Evolutionary conservation across 768 basidiomycete species (phyloP).

Genomic region (Collybiopsis confluens): DNA sequence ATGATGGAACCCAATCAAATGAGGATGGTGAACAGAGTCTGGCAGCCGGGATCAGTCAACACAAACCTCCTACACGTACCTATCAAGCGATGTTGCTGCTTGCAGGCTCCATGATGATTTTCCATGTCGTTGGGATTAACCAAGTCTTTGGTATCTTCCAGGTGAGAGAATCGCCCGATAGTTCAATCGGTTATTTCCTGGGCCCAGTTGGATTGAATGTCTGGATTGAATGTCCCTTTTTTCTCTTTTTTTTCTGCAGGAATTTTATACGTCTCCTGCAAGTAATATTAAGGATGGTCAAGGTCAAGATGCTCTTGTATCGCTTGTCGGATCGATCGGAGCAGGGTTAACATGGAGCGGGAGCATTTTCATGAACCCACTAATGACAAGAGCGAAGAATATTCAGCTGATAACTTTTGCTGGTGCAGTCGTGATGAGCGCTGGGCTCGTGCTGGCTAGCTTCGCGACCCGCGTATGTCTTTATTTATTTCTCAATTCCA

Average conservation of each 20-base stretch:
- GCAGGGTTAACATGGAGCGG: slow-evolving; percentile 44
- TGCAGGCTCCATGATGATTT: slow-evolving; percentile 40
- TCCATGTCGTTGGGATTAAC: slow-evolving; percentile 42
- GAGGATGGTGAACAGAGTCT: too few species aligned
- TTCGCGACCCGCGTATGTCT: slow-evolving; percentile 28
- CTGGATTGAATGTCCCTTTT: too few species aligned
- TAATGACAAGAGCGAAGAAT: slow-evolving; percentile 29
- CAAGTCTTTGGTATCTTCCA: slow-evolving; percentile 41
- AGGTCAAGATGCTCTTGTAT: slow-evolving; percentile 35
- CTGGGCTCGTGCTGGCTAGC: slow-evolving; percentile 37
- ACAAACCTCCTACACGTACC: slow-evolving; percentile 15
- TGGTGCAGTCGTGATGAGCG: slow-evolving; percentile 36
- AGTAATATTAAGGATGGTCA: slow-evolving; percentile 30
- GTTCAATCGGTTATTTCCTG: too few species aligned
- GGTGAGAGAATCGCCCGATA: too few species aligned
- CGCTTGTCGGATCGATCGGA: slow-evolving; percentile 39
- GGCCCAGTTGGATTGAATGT: too few species aligned
- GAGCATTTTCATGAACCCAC: slow-evolving; percentile 37
- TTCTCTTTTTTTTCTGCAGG: too few species aligned
- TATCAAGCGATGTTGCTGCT: slow-evolving; percentile 34
- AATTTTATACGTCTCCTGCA: slow-evolving; percentile 36
- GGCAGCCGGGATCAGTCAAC: background rate
- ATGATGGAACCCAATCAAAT: too few species aligned
- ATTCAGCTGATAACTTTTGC: slow-evolving; percentile 29
- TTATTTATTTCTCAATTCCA: background rate